A percentile compares a stretch with the other conserved stretches of the same genome.
Conservation (phyloP, 768 basidiomycete species). For the Leccinellum albellum region DNA sequence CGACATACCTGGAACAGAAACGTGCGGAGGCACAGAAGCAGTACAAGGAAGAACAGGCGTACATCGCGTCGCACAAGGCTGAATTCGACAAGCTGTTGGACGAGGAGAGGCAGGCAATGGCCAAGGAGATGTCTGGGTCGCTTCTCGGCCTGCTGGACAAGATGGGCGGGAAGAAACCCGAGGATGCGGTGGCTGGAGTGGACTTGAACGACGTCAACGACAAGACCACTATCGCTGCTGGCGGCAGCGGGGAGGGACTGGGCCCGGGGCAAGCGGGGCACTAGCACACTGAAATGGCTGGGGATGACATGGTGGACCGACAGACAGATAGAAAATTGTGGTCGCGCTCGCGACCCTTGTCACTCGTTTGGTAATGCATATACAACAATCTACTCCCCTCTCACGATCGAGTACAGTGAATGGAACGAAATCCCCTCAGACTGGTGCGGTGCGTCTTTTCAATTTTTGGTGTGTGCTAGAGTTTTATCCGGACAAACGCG, state of each 20-base stretch:
- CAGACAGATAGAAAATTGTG: not conserved
- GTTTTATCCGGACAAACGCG: no score
- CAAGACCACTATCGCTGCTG: not conserved
- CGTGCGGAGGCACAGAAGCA: constrained; percentile 47
- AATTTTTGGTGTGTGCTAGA: not conserved
- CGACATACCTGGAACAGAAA: constrained; percentile 52
- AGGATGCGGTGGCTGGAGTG: not conserved
- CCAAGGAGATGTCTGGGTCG: constrained; percentile 44
- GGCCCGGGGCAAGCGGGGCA: not conserved
- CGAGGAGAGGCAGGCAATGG: constrained; percentile 48
- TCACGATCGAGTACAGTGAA: not conserved
- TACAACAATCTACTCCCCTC: not conserved
- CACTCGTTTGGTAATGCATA: not conserved
- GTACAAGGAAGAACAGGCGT: constrained; percentile 52
- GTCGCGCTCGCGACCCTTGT: not conserved
- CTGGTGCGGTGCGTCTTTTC: not conserved
- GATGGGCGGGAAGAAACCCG: constrained; percentile 20
- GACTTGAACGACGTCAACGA: not conserved
- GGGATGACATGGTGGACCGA: not conserved
- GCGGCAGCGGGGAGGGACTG: not conserved
- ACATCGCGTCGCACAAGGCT: constrained; percentile 47
- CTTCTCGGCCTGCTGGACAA: constrained; percentile 32
- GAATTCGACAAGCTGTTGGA: constrained; percentile 49
- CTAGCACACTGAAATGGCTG: not conserved
- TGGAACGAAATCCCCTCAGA: not conserved